These are phyloP conservation scores for Geotrichum aggregatum DNA, from an alignment of 1,139 yeast genomes.

Conservation along the genomic window DNA sequence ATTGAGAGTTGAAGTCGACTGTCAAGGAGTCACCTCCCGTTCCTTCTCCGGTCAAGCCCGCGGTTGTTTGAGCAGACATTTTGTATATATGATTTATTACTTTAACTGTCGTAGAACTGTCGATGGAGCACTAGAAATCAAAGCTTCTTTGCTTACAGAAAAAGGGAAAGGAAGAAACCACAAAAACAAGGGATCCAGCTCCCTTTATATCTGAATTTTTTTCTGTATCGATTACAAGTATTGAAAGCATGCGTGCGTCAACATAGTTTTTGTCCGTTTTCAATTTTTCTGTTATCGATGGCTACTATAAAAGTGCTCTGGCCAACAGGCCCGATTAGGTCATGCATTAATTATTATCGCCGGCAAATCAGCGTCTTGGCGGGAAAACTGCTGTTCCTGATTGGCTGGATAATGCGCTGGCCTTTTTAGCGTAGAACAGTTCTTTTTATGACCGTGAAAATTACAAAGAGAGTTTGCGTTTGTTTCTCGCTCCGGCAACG, in stretches of 20 bases:
- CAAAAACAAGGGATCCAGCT: not conserved
- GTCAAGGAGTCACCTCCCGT: constrained; percentile 73
- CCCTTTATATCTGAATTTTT: not conserved
- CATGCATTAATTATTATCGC: not conserved
- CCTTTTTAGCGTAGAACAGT: not conserved
- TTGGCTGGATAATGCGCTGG: not conserved
- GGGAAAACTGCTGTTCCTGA: not conserved
- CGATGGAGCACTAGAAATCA: not conserved
- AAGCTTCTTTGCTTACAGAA: not conserved
- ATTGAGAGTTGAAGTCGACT: constrained; percentile 69
- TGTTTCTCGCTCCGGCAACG: too few species aligned
- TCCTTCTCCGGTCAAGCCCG: constrained; percentile 20
- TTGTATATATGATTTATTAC: not conserved
- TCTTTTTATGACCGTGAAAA: too few species aligned
- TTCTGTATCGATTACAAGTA: too few species aligned
- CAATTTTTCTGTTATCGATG: too few species aligned
- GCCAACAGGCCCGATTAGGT: too few species aligned
- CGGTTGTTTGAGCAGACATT: constrained; percentile 20
- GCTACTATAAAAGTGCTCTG: too few species aligned
- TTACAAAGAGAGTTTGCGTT: too few species aligned
- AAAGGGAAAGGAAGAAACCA: not conserved
- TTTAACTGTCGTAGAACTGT: not conserved
- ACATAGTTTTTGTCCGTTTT: too few species aligned
- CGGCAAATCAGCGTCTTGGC: not conserved
- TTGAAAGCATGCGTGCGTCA: too few species aligned